A percentile compares a stretch with the other conserved stretches of the same genome.
Conservation (phyloP, 2,329 filamentous ascomycete genomes). For the Paecilomyces fulvus region DNA sequence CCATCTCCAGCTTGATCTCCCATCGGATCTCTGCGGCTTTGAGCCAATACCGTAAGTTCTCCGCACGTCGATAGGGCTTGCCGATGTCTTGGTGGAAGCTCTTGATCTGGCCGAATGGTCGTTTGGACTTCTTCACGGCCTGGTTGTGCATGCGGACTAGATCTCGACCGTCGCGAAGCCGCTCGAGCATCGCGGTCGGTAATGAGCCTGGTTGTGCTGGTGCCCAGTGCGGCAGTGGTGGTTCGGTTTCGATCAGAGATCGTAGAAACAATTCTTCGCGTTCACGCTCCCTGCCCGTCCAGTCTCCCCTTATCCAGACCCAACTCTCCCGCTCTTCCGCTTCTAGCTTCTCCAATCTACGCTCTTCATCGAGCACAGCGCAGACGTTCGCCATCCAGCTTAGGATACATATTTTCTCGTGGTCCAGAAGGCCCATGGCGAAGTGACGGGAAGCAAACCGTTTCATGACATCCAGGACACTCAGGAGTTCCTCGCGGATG, state of each 20-base stretch:
- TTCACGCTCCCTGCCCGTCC: conserved; percentile 65
- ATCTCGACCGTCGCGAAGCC: conserved; percentile 68
- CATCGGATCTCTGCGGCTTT: conserved; percentile 93
- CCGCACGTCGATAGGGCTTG: conserved; percentile 87
- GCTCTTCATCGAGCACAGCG: conserved; percentile 66
- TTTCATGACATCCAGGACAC: conserved; percentile 84
- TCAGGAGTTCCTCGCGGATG: conserved; percentile 73
- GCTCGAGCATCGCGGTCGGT: conserved; percentile 61
- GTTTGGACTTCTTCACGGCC: conserved; percentile 71
- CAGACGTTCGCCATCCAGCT: conserved; percentile 74
- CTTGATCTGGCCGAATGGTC: conserved; percentile 83
- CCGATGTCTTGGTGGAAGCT: conserved; percentile 83
- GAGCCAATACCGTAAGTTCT: conserved; percentile 91
- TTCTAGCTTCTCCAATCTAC: conserved; percentile 68
- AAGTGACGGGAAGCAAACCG: conserved; percentile 86
- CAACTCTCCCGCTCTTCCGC: conserved; percentile 62
- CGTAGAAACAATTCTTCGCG: conserved; percentile 74
- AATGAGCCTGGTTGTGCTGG: conserved; percentile 41
- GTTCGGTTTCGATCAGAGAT: conserved; percentile 55
- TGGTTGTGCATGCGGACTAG: conserved; percentile 86
- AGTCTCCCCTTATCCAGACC: conserved; percentile 73
- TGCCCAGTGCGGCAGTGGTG: conserved; percentile 60
- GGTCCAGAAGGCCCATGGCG: conserved; percentile 66
- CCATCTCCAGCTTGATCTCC: conserved; percentile 74
- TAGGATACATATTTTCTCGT: conserved; percentile 68